Evolutionary conservation across 108 stramenopile species (phyloP).

Genomic region (Cyclostephanos invisitatus): DNA sequence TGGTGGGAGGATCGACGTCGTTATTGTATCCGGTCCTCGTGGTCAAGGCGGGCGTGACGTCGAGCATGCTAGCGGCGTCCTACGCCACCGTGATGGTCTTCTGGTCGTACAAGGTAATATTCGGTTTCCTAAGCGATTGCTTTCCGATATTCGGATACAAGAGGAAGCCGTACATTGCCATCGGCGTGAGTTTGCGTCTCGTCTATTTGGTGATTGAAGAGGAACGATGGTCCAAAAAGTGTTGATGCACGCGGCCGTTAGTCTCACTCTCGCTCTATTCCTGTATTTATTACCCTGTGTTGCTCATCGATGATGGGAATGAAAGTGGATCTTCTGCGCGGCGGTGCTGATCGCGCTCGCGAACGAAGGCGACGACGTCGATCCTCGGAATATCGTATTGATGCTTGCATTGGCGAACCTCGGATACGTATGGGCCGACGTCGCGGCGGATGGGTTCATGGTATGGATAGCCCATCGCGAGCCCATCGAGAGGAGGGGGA

Average conservation of each 20-base stretch:
- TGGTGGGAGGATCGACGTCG: constrained; percentile 45
- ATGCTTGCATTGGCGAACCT: constrained; percentile 40
- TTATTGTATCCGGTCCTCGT: constrained; percentile 51
- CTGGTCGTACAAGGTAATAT: constrained; percentile 54
- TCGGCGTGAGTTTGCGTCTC: constrained; percentile 47
- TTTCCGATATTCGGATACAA: constrained; percentile 58
- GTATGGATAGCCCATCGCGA: constrained; percentile 58
- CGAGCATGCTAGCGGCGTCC: constrained; percentile 38
- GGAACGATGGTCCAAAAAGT: too few species aligned
- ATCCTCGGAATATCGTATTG: constrained; percentile 34
- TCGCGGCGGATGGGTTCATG: constrained; percentile 52
- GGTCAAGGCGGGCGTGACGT: constrained; percentile 40
- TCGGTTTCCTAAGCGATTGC: constrained; percentile 54
- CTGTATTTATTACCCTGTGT: neutral
- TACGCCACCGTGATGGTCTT: constrained; percentile 50
- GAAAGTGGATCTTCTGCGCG: constrained; percentile 42
- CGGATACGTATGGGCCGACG: constrained; percentile 53
- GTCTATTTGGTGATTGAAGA: too few species aligned
- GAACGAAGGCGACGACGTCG: constrained; percentile 31
- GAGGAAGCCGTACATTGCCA: constrained; percentile 54
- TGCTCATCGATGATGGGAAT: too few species aligned
- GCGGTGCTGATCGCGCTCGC: constrained; percentile 34
- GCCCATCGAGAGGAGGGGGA: constrained; percentile 49
- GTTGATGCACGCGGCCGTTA: too few species aligned
- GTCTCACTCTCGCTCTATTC: too few species aligned